Evolutionary conservation across 495 filamentous ascomycete genomes (phyloP).

Genomic region (Penicillium ucsense): DNA sequence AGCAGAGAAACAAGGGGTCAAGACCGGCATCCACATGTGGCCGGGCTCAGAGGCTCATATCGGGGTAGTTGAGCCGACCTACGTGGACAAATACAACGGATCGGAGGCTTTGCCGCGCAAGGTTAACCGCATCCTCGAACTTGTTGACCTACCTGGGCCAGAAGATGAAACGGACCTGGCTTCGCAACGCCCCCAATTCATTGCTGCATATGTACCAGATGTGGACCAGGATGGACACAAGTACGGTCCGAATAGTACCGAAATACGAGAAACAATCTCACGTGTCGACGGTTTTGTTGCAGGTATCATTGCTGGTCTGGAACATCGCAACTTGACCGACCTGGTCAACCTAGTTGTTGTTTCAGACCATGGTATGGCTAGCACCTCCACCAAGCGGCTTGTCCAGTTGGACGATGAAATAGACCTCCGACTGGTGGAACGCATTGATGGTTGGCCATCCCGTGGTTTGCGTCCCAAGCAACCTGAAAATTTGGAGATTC

Average conservation of each 20-base stretch:
- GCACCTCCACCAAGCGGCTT: slow-evolving; percentile 68
- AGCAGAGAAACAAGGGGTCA: slow-evolving; percentile 67
- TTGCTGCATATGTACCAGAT: slow-evolving; percentile 89
- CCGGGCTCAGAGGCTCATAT: slow-evolving; percentile 81
- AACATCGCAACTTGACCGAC: slow-evolving; percentile 71
- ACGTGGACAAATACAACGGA: slow-evolving; percentile 75
- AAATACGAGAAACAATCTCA: slow-evolving; percentile 64
- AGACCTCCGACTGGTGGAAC: slow-evolving; percentile 61
- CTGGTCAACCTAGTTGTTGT: slow-evolving; percentile 97
- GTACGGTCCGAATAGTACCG: slow-evolving; percentile 89
- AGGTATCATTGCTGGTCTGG: slow-evolving; percentile 61
- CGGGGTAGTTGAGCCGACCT: slow-evolving; percentile 54
- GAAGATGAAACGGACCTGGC: slow-evolving; percentile 32
- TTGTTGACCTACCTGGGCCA: slow-evolving; percentile 70
- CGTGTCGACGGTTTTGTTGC: slow-evolving; percentile 73
- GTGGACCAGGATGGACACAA: slow-evolving; percentile 79
- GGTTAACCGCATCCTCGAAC: slow-evolving; percentile 62
- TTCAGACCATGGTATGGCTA: slow-evolving; percentile 97
- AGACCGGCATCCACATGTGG: slow-evolving; percentile 94
- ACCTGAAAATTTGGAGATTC: slow-evolving; percentile 42
- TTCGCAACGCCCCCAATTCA: slow-evolving; percentile 64
- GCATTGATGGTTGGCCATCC: slow-evolving; percentile 91
- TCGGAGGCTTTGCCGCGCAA: slow-evolving; percentile 65
- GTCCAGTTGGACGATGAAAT: slow-evolving; percentile 91
- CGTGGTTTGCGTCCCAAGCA: slow-evolving; percentile 74